Evolutionary conservation across 1,139 yeast species (phyloP).

Genomic region (Kurtzmaniella quercitrusa): DNA sequence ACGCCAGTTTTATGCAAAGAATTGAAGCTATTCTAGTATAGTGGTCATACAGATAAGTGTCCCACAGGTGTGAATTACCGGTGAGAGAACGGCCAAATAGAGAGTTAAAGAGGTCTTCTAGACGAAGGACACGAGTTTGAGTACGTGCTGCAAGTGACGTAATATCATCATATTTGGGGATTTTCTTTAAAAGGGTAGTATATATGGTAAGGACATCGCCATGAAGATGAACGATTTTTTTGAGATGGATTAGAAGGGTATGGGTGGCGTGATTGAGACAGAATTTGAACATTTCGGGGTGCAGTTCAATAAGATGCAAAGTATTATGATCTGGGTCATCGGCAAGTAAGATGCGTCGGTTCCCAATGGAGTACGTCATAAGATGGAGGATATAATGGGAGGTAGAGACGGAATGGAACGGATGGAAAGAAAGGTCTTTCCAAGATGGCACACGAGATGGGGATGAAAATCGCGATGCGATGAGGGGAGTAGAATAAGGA

Average conservation of each 20-base stretch:
- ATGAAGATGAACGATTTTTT: constrained; percentile 33
- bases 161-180: constrained; percentile 41
- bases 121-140: constrained; percentile 18
- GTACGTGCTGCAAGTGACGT: constrained; percentile 29
- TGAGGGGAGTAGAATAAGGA: too few species aligned
- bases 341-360: constrained; percentile 19
- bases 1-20: constrained; percentile 18
- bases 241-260: constrained; percentile 24
- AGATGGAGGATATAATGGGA: neutral
- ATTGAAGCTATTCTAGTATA: constrained; percentile 19
- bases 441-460: neutral
- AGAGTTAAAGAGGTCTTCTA: constrained; percentile 31
- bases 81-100: constrained; percentile 20
- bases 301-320: constrained; percentile 21
- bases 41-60: constrained; percentile 22
- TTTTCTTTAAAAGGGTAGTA: constrained; percentile 35
- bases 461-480: neutral
- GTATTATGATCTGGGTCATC: constrained; percentile 20
- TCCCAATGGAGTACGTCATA: constrained; percentile 37
- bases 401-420: constrained; percentile 3
- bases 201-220: constrained; percentile 39
- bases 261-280: constrained; percentile 32
- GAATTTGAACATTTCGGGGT: constrained; percentile 26
- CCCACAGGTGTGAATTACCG: constrained; percentile 20
- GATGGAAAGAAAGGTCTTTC: neutral